Evolutionary conservation across 768 basidiomycete species (phyloP).

Genomic region (Kwoniella botswanensis): DNA sequence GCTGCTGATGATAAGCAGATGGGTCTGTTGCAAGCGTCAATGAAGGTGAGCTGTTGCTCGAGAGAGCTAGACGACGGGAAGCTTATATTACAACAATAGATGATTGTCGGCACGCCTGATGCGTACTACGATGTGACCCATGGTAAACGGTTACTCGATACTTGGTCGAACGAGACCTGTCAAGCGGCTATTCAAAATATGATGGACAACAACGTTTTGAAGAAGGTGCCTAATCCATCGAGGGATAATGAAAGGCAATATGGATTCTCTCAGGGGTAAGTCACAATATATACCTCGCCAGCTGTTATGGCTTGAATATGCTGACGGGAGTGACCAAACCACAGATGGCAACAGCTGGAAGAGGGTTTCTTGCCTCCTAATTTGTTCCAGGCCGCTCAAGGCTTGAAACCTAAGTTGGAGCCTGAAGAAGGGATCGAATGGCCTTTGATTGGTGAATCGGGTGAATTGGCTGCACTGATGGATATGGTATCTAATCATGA

Average conservation of each 20-base stretch:
- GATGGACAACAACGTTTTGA: conserved; percentile 69
- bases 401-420: conserved; percentile 67
- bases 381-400: conserved; percentile 72
- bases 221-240: conserved; percentile 38
- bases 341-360: conserved; percentile 66
- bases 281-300: conserved; percentile 60
- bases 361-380: conserved; percentile 70
- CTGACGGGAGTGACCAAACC: no score
- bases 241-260: conserved; percentile 28
- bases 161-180: conserved; percentile 3
- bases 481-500: conserved; percentile 82
- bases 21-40: conserved; percentile 13
- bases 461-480: conserved; percentile 76
- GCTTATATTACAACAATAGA: conserved; percentile 60
- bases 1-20: neutral
- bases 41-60: conserved; percentile 18
- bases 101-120: conserved; percentile 74
- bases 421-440: conserved; percentile 72
- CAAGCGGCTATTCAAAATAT: conserved; percentile 66
- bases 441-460: conserved; percentile 72
- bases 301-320: neutral
- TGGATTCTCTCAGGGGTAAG: conserved; percentile 50
- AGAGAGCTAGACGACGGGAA: no score
- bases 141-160: conserved; percentile 12
- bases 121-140: conserved; percentile 19